Base-by-base conservation (phyloP, 2,329 filamentous ascomycete species). In the Paecilomyces niveus region DNA sequence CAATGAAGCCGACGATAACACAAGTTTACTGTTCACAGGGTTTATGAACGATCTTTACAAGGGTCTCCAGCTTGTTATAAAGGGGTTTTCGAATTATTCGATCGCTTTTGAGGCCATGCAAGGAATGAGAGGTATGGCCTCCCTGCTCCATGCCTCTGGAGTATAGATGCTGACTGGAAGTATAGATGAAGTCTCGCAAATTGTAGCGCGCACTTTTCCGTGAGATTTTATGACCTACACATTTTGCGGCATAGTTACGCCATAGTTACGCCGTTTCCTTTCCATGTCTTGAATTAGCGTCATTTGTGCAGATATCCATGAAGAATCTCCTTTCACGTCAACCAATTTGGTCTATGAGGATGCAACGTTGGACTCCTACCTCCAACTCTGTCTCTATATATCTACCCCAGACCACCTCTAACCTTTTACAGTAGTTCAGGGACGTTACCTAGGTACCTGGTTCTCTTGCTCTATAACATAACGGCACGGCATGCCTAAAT, bases 91-190 rank as follows among this genome's bases (percentile, higher is more conserved):
- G 5, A 67, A 67, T 52, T 66, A 66, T 55, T 59, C 64, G 5
- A 59, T 65, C 54, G 64, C 62, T 3, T 67, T 65, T 55, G 64
- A 67, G 35, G 65, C 65, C 4, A 50, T 67, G 21, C 58, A 61
- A 18, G 63, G 63, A 10, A 64, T 67, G 59, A 58, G 61, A 59
- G 65, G 65, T 67, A 49, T 22, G 22, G 11, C 3, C n/a, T 52
- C 10, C 26, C 7, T 29, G 21, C 22, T 8, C 26, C n/a, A 52
- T 26, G 21, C 13, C 6, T 3, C 24, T 52, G 10, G 24, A 24
- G 21, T 24, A 21, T 9, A 15, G 15, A 24, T 52, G 50, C 50
- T 52, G 26, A 52, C 22, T 10, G 10, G 15, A 45, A 45, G 11
- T 52, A 29, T 29, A 52, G 50, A 52, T 26, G 50, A 52, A 52